phyloP scores from a whole-genome alignment of 371 early-diverging fungal species.

The Actinomucor elegans region DNA sequence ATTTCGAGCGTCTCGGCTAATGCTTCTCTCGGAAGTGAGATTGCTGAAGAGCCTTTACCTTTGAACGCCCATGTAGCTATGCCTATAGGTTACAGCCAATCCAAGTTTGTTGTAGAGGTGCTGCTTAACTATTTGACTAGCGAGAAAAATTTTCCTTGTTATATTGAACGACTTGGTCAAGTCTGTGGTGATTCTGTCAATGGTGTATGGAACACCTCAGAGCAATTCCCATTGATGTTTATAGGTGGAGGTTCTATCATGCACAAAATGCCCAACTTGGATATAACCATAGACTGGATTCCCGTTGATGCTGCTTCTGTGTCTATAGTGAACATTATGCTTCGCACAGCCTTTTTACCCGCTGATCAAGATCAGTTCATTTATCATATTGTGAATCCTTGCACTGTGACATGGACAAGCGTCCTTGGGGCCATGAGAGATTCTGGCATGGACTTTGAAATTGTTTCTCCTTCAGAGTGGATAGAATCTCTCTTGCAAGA shows the following conservation, averaged over 20 bases:
- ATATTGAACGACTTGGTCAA: slow-evolving; percentile 47
- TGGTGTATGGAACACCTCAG: slow-evolving; percentile 44
- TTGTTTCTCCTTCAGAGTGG: slow-evolving; percentile 27
- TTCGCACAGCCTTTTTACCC: slow-evolving; percentile 9
- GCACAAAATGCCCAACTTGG: slow-evolving; percentile 29
- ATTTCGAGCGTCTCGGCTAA: slow-evolving; percentile 32
- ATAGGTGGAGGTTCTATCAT: slow-evolving; percentile 27
- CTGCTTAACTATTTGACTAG: slow-evolving; percentile 21
- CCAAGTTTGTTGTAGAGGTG: slow-evolving; percentile 38
- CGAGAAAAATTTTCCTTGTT: slow-evolving; percentile 37
- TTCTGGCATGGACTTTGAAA: slow-evolving; percentile 33
- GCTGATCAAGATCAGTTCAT: not conserved
- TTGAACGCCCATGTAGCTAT: slow-evolving; percentile 21
- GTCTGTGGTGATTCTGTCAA: slow-evolving; percentile 40
- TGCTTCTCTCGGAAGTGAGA: not conserved
- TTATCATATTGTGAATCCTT: slow-evolving; percentile 42
- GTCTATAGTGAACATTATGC: slow-evolving; percentile 34
- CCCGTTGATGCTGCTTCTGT: slow-evolving; percentile 33
- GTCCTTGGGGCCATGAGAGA: slow-evolving; percentile 23
- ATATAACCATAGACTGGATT: slow-evolving; percentile 35
- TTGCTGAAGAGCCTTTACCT: slow-evolving; percentile 25
- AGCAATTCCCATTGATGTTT: slow-evolving; percentile 42
- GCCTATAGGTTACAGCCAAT: slow-evolving; percentile 43
- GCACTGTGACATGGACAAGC: slow-evolving; percentile 18
- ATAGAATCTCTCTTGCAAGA: slow-evolving; percentile 22